Conservation (phyloP, 805 yeast genomes). For the Teunomyces panamensis region DNA sequence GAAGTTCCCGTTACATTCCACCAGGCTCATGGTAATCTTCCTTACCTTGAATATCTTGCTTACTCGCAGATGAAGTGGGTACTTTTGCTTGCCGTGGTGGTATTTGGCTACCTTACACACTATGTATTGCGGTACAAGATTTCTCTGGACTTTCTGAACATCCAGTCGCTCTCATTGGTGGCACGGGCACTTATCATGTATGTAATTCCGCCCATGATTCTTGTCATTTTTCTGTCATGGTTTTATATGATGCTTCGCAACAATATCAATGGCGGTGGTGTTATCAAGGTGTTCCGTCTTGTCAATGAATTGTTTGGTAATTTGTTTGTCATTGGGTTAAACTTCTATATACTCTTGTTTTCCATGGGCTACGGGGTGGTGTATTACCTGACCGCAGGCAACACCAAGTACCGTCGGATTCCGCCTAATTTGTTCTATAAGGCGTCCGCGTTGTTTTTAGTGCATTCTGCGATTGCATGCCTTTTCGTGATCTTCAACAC, state of each 20-base stretch:
- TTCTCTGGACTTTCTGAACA: conserved; percentile 24
- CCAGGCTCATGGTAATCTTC: conserved; percentile 25
- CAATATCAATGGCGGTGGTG: conserved; percentile 8
- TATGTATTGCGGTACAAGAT: conserved; percentile 23
- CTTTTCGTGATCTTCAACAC: background rate
- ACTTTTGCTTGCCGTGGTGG: conserved; percentile 12
- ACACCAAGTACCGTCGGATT: conserved; percentile 21
- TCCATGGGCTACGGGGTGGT: conserved; percentile 37
- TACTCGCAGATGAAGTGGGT: conserved; percentile 16
- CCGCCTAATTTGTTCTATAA: conserved; percentile 13
- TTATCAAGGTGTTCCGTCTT: background rate
- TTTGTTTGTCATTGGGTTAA: conserved; percentile 6
- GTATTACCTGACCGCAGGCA: conserved; percentile 21
- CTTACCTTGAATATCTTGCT: conserved; percentile 12
- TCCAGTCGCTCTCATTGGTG: conserved; percentile 26
- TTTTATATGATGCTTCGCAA: conserved; percentile 10
- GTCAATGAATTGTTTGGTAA: background rate
- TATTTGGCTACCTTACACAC: conserved; percentile 21
- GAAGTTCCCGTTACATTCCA: conserved; percentile 18
- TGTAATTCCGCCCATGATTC: conserved; percentile 19
- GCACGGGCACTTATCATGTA: conserved; percentile 27
- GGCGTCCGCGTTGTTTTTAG: conserved; percentile 7
- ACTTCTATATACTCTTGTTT: conserved; percentile 20
- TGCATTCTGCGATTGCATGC: background rate
- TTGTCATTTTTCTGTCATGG: background rate